These are phyloP conservation scores for Paratinospora sagittata DNA, from an alignment of 164 flowering plant species.

Conservation along the genomic window DNA sequence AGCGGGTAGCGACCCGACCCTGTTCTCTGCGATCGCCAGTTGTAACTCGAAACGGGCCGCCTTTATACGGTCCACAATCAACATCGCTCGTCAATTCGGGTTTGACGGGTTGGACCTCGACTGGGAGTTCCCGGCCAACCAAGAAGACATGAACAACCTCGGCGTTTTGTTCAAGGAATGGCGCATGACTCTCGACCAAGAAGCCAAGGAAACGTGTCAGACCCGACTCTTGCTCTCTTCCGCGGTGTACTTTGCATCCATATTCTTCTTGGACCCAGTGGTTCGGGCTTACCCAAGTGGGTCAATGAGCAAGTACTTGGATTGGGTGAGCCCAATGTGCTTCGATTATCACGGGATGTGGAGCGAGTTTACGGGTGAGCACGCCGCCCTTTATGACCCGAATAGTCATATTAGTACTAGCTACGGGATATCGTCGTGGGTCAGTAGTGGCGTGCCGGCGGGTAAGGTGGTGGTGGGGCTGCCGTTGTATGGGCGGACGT, in stretches of 20 bases:
- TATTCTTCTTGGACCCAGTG: not conserved
- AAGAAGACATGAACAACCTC: constrained; percentile 27
- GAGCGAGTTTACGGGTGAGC: constrained; percentile 15
- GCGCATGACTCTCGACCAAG: constrained; percentile 14
- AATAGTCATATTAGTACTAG: constrained; percentile 24
- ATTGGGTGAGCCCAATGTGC: constrained; percentile 20
- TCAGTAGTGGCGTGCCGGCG: constrained; percentile 18
- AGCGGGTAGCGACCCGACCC: constrained; percentile 9
- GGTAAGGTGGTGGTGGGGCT: constrained; percentile 31
- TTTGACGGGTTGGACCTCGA: constrained; percentile 37
- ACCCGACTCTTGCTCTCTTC: constrained; percentile 21
- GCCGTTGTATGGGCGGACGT: constrained; percentile 30
- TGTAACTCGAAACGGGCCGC: constrained; percentile 9
- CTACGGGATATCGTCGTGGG: constrained; percentile 30
- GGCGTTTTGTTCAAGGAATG: constrained; percentile 19
- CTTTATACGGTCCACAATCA: constrained; percentile 26
- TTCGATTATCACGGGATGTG: constrained; percentile 15
- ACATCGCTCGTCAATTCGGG: constrained; percentile 20
- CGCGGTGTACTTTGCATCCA: constrained; percentile 22
- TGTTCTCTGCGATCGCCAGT: constrained; percentile 22
- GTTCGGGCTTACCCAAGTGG: constrained; percentile 7
- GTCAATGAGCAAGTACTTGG: constrained; percentile 7
- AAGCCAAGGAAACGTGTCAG: constrained; percentile 15
- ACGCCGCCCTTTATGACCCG: constrained; percentile 22
- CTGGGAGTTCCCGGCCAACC: constrained; percentile 29